Evolutionary conservation across 306 rosid genomes (phyloP).

Genomic region (Cucumis hystrix): DNA sequence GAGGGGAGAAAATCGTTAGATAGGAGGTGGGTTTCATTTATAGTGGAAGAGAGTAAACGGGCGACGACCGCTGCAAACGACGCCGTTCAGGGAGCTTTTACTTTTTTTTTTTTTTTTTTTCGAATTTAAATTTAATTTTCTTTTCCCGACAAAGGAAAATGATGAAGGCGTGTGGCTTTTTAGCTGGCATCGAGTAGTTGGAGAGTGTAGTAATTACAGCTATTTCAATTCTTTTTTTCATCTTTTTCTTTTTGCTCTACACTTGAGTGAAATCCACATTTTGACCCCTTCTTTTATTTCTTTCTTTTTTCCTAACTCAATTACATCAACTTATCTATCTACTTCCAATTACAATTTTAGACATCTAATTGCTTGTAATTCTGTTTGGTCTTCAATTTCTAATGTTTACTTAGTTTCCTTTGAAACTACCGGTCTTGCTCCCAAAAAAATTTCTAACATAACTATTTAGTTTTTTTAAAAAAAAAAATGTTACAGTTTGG

Average conservation of each 20-base stretch:
- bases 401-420: no score
- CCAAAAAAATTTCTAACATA: no score
- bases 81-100: not conserved
- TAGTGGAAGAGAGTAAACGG: not conserved
- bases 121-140: not conserved
- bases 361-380: not conserved
- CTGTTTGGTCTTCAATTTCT: no score
- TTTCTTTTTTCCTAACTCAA: no score
- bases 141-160: conserved; percentile 5
- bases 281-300: not conserved
- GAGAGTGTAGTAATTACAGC: not conserved
- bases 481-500: no score
- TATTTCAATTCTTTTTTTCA: not conserved
- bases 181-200: not conserved
- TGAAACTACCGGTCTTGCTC: no score
- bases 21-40: not conserved
- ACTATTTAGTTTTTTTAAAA: no score
- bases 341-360: no score
- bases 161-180: conserved; percentile 5
- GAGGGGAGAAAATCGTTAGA: not conserved
- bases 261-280: not conserved
- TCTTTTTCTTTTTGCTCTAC: not conserved
- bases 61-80: not conserved
- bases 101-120: not conserved
- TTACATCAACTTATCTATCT: not conserved